Evolutionary conservation across 2,329 filamentous ascomycete genomes (phyloP).

Genomic region (Aspergillus transmontanensis): DNA sequence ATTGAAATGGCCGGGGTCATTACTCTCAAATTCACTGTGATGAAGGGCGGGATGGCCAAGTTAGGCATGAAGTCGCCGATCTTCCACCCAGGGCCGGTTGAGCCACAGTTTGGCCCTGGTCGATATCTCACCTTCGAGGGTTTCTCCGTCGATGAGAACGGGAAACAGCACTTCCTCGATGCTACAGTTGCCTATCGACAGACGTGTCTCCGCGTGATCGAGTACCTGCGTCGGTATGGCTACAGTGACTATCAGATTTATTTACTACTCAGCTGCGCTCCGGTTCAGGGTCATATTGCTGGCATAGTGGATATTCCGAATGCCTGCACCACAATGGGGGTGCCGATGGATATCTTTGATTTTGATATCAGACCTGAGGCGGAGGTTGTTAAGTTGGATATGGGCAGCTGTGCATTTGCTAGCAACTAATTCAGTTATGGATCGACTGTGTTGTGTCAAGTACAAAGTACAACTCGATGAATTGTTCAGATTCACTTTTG

Average conservation of each 20-base stretch:
- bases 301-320: conserved; percentile 92
- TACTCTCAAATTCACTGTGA: conserved; percentile 84
- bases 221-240: conserved; percentile 75
- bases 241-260: conserved; percentile 80
- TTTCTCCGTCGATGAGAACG: conserved; percentile 84
- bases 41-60: conserved; percentile 76
- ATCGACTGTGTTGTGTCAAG: not conserved
- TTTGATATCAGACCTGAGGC: conserved; percentile 80
- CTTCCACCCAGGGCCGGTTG: conserved; percentile 82
- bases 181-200: conserved; percentile 84
- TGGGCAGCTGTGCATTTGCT: conserved; percentile 71
- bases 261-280: conserved; percentile 79
- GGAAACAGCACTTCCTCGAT: conserved; percentile 88
- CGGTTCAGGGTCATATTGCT: conserved; percentile 83
- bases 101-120: conserved; percentile 83
- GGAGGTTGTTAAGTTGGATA: conserved; percentile 63
- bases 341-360: conserved; percentile 93
- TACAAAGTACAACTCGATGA: not conserved
- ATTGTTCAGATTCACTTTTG: not conserved
- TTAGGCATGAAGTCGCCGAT: conserved; percentile 80
- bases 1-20: conserved; percentile 95
- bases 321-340: conserved; percentile 81
- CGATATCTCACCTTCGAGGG: conserved; percentile 85
- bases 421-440: conserved; percentile 30
- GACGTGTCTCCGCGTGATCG: conserved; percentile 74